These are phyloP conservation scores for Tephrocybe sp. DNA, from an alignment of 768 basidiomycete genomes.

Conservation along the genomic window DNA sequence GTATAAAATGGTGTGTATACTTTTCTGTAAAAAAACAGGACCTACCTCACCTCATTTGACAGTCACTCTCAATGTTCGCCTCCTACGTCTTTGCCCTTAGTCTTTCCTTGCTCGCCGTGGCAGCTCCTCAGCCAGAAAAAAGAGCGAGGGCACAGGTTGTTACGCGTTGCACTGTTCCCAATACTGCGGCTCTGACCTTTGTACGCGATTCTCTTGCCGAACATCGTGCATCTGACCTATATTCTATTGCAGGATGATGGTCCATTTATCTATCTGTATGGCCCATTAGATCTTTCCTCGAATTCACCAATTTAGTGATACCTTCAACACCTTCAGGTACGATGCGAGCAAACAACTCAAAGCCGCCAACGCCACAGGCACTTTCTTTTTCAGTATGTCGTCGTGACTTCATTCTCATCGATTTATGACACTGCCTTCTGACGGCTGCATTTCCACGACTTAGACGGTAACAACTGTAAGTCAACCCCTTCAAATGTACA, in stretches of 20 bases:
- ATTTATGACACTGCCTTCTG: background rate
- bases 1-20: background rate
- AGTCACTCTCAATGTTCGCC: constrained; percentile 7
- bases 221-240: background rate
- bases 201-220: constrained; percentile 6
- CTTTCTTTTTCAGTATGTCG: constrained; percentile 30
- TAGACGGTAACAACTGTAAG: constrained; percentile 30
- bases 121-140: constrained; percentile 14
- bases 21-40: no score
- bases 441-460: background rate
- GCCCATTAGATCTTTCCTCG: background rate
- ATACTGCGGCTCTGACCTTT: constrained; percentile 19
- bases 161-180: constrained; percentile 17
- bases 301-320: background rate
- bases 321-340: constrained; percentile 5
- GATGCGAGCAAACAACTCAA: constrained; percentile 13
- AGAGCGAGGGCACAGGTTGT: constrained; percentile 17
- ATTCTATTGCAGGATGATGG: constrained; percentile 18
- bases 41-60: no score
- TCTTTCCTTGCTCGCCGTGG: constrained; percentile 7
- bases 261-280: constrained; percentile 15
- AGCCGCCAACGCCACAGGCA: constrained; percentile 25
- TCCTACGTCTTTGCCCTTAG: constrained; percentile 12
- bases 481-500: background rate
- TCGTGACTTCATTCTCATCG: background rate